Percentiles rank a stretch among this genome's conserved stretches.
Conservation (phyloP, 2,329 filamentous ascomycete species). For the Sporothrix luriei region DNA sequence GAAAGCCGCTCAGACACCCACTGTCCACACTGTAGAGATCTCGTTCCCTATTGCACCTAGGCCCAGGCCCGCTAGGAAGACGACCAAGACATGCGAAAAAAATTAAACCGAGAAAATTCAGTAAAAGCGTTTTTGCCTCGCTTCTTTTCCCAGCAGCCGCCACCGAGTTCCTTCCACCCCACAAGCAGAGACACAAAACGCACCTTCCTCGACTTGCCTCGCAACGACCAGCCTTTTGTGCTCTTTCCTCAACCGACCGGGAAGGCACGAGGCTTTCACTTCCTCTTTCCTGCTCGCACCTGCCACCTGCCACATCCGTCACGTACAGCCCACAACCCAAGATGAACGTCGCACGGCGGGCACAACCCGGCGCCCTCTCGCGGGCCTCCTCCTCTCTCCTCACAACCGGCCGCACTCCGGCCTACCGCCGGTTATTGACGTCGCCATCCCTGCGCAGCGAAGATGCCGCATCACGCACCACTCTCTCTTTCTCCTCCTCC, state of each 20-base stretch:
- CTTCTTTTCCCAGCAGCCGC: conserved; percentile 17
- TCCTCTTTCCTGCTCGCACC: conserved; percentile 31
- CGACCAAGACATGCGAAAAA: conserved; percentile 23
- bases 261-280: conserved; percentile 29
- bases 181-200: conserved; percentile 13
- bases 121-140: conserved; percentile 25
- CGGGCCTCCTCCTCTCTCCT: conserved; percentile 47
- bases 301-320: neutral
- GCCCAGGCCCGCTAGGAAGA: conserved; percentile 11
- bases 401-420: conserved; percentile 49
- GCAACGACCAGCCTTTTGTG: conserved; percentile 8
- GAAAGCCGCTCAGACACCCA: neutral
- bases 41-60: conserved; percentile 25
- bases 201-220: conserved; percentile 11
- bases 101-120: conserved; percentile 33
- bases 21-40: conserved; percentile 18
- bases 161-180: conserved; percentile 3
- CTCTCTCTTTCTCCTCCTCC: conserved; percentile 36
- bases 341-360: conserved; percentile 53
- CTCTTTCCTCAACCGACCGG: conserved; percentile 18
- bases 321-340: conserved; percentile 39
- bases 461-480: conserved; percentile 36
- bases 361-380: conserved; percentile 48
- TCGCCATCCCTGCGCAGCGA: conserved; percentile 31
- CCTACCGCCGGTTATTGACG: conserved; percentile 53